phyloP scores from a whole-genome alignment of 441 rosid genomes.

The Erodium trifolium region DNA sequence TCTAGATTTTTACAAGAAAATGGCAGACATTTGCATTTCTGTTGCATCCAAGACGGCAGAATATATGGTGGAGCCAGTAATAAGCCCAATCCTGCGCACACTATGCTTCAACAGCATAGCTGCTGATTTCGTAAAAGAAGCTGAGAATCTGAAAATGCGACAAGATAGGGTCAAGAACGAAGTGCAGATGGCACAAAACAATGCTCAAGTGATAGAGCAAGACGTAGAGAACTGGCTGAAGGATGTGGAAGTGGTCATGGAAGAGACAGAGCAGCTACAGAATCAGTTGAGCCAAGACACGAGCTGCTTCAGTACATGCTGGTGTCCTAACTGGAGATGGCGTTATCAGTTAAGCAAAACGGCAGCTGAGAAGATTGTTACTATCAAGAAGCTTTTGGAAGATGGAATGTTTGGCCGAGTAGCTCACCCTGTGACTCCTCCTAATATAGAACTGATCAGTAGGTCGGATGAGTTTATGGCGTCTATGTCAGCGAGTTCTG shows the following conservation, averaged over 20 bases:
- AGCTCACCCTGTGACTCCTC: neutral
- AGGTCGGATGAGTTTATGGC: neutral
- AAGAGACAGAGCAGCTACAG: neutral
- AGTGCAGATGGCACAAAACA: neutral
- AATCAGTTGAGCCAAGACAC: neutral
- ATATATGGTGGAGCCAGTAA: neutral
- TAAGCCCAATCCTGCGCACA: neutral
- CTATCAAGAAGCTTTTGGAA: conserved; percentile 1
- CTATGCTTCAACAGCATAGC: neutral
- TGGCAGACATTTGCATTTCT: neutral
- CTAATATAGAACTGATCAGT: neutral
- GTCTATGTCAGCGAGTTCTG: neutral
- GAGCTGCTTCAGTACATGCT: neutral
- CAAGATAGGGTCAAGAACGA: neutral
- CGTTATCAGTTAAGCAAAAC: conserved; percentile 1
- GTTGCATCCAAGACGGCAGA: neutral
- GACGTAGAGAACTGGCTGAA: neutral
- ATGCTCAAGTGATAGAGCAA: conserved; percentile 3
- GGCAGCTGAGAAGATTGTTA: neutral
- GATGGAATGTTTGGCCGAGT: neutral
- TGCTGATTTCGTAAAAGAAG: neutral
- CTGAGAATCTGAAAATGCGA: neutral
- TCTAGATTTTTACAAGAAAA: neutral
- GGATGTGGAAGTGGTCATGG: neutral
- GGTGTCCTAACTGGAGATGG: neutral